Percentiles rank a stretch among this genome's conserved stretches.
These are phyloP conservation scores for Pleurotus salmoneostramineus DNA, from an alignment of 768 basidiomycete species.

Conservation along the genomic window DNA sequence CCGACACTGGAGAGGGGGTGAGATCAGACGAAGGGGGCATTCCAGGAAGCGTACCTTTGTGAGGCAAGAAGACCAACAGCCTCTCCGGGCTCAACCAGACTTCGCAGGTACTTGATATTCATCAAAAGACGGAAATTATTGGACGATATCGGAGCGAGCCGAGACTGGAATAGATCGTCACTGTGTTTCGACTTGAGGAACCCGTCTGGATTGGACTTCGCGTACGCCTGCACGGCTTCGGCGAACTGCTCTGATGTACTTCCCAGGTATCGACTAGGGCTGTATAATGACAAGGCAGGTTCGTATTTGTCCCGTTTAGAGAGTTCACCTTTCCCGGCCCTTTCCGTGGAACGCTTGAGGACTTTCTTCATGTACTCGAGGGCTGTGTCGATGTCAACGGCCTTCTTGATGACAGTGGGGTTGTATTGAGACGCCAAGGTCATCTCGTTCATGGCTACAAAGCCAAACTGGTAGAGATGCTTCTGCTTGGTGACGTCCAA, in stretches of 20 bases:
- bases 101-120: slow-evolving; percentile 90
- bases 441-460: slow-evolving; percentile 81
- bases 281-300: slow-evolving; percentile 72
- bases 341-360: slow-evolving; percentile 62
- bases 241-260: slow-evolving; percentile 93
- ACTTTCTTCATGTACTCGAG: slow-evolving; percentile 84
- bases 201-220: slow-evolving; percentile 65
- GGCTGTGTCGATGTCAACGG: slow-evolving; percentile 67
- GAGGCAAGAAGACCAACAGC: slow-evolving; percentile 97
- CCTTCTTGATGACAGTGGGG: slow-evolving; percentile 52
- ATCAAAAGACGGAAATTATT: slow-evolving; percentile 75
- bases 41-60: slow-evolving; percentile 68
- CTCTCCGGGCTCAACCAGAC: slow-evolving; percentile 94
- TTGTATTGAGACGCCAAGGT: slow-evolving; percentile 73
- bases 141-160: slow-evolving; percentile 29
- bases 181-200: slow-evolving; percentile 34
- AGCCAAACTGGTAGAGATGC: slow-evolving; percentile 91
- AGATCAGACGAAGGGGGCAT: background rate
- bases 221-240: slow-evolving; percentile 70
- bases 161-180: slow-evolving; percentile 37
- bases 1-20: slow-evolving; percentile 64
- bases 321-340: slow-evolving; percentile 32
- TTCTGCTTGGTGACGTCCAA: slow-evolving; percentile 98
- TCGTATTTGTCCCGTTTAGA: slow-evolving; percentile 59
- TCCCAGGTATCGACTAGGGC: slow-evolving; percentile 78